A percentile compares a stretch with the other conserved stretches of the same genome.
These are phyloP conservation scores for Phytophthora sansomeana DNA, from an alignment of 352 stramenopile genomes.

Conservation along the genomic window DNA sequence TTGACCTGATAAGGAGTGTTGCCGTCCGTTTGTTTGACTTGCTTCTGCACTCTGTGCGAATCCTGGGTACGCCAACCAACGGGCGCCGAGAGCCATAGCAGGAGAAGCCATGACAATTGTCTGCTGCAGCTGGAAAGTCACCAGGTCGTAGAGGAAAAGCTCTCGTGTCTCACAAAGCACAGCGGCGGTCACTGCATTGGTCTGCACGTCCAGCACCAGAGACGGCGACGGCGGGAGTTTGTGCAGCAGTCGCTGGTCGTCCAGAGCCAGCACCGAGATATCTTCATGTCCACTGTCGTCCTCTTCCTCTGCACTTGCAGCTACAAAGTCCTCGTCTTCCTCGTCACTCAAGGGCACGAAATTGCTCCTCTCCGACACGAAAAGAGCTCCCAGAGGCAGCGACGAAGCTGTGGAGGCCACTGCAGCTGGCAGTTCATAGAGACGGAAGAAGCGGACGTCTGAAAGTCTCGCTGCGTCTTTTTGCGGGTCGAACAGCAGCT, in stretches of 20 bases:
- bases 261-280: constrained; percentile 58
- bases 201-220: constrained; percentile 74
- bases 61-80: constrained; percentile 78
- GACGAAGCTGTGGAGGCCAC: constrained; percentile 3
- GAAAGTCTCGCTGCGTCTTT: constrained; percentile 53
- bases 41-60: constrained; percentile 32
- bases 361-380: constrained; percentile 54
- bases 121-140: constrained; percentile 53
- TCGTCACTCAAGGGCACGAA: constrained; percentile 23
- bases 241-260: constrained; percentile 58
- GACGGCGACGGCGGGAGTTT: constrained; percentile 68
- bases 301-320: constrained; percentile 24
- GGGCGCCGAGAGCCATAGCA: constrained; percentile 69
- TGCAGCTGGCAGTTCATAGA: constrained; percentile 49
- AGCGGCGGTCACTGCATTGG: constrained; percentile 58
- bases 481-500: constrained; percentile 57
- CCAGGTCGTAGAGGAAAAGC: constrained; percentile 72
- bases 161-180: constrained; percentile 76
- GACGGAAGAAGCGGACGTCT: constrained; percentile 64
- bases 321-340: constrained; percentile 52
- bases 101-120: constrained; percentile 59
- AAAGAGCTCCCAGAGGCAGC: constrained; percentile 45
- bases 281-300: constrained; percentile 54
- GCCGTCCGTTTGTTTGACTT: constrained; percentile 21
- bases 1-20: constrained; percentile 33